A percentile compares a stretch with the other conserved stretches of the same genome.
Evolutionary conservation across 139 green algal genomes (phyloP).

Genomic region (Ettlia oleoabundans): DNA sequence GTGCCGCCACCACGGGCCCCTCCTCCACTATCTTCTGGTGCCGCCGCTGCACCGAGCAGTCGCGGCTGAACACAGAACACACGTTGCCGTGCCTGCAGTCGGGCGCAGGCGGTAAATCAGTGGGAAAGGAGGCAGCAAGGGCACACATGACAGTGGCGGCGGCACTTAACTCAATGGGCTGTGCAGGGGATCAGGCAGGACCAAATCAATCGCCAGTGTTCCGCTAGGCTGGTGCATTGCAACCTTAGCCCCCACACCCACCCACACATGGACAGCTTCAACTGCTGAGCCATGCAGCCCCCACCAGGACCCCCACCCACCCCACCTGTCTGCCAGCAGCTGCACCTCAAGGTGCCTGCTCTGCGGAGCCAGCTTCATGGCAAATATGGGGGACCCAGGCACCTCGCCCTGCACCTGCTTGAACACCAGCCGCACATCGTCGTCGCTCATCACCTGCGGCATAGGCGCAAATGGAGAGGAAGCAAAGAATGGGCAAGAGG

Average conservation of each 20-base stretch:
- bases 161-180: not conserved
- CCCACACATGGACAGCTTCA: not conserved
- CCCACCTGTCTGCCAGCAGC: slow-evolving; percentile 86
- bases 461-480: not conserved
- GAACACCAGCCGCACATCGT: slow-evolving; percentile 55
- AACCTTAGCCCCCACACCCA: too few species aligned
- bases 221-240: too few species aligned
- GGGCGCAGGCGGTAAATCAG: too few species aligned
- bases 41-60: slow-evolving; percentile 95
- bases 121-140: not conserved
- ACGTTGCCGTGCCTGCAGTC: slow-evolving; percentile 80
- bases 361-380: slow-evolving; percentile 94
- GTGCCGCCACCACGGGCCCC: slow-evolving; percentile 83
- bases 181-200: too few species aligned
- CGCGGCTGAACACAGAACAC: slow-evolving; percentile 83
- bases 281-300: not conserved
- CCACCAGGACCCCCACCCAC: not conserved
- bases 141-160: not conserved
- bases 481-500: not conserved
- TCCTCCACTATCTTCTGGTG: slow-evolving; percentile 99
- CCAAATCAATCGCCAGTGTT: too few species aligned
- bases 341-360: slow-evolving; percentile 96
- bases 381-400: slow-evolving; percentile 95
- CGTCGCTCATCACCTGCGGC: slow-evolving; percentile 61
- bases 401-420: slow-evolving; percentile 92